phyloP scores from a whole-genome alignment of 164 flowering plant species.

The Piper longum region DNA sequence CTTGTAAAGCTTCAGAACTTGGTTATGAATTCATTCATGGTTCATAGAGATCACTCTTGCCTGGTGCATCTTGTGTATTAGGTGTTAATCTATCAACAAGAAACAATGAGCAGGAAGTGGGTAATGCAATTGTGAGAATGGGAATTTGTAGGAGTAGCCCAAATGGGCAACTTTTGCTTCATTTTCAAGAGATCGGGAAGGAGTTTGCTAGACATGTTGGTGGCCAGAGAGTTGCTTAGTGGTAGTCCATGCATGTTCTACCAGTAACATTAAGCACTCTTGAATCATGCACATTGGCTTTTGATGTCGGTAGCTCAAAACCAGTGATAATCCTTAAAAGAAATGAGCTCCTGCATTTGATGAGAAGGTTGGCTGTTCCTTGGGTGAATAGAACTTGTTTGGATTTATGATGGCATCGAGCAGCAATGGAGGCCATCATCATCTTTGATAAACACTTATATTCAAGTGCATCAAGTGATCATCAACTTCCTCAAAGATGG shows the following conservation, averaged over 20 bases:
- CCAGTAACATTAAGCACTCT: conserved; percentile 45
- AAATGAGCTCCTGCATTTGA: conserved; percentile 38
- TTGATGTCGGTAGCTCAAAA: conserved; percentile 51
- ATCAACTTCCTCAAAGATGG: too few relatives aligned
- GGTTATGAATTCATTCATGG: conserved; percentile 30
- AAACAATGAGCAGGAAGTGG: conserved; percentile 36
- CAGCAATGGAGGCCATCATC: conserved; percentile 32
- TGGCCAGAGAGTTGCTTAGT: conserved; percentile 39
- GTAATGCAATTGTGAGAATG: neutral
- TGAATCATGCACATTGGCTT: conserved; percentile 74
- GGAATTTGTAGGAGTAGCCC: too few relatives aligned
- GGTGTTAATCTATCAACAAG: conserved; percentile 61
- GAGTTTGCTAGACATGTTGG: conserved; percentile 55
- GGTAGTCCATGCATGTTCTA: conserved; percentile 43
- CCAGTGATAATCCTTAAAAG: conserved; percentile 49
- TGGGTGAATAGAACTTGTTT: conserved; percentile 53
- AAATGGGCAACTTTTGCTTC: conserved; percentile 19
- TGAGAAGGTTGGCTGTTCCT: conserved; percentile 56
- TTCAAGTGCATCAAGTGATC: too few relatives aligned
- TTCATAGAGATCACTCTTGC: conserved; percentile 39
- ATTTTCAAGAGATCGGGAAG: conserved; percentile 53
- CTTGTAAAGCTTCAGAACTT: conserved; percentile 42
- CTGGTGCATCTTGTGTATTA: conserved; percentile 69
- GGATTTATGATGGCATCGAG: conserved; percentile 57
- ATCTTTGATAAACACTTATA: too few relatives aligned